These are phyloP conservation scores for Mycosphaerelloides madeirae DNA, from an alignment of 2,329 filamentous ascomycete genomes.

Conservation along the genomic window DNA sequence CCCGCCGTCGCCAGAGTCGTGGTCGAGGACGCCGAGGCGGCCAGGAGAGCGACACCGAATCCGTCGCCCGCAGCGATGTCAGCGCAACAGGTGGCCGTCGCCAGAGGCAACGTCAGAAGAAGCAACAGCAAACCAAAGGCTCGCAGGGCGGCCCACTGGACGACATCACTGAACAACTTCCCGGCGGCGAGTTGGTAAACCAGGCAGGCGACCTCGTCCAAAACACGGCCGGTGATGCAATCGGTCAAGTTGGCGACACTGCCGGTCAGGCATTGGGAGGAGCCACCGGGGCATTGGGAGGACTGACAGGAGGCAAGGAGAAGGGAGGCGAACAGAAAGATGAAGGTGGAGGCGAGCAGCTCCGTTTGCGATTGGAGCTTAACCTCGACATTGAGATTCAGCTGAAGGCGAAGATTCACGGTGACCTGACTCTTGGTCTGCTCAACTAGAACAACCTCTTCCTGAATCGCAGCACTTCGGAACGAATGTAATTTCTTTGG, in stretches of 20 bases:
- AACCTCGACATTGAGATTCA: constrained; percentile 61
- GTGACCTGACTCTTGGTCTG: constrained; percentile 56
- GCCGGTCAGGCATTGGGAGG: constrained; percentile 45
- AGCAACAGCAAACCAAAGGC: constrained; percentile 38
- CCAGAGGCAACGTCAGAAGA: constrained; percentile 51
- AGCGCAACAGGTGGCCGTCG: constrained; percentile 52
- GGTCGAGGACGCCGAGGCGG: constrained; percentile 44
- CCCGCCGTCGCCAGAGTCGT: constrained; percentile 47
- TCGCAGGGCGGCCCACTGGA: constrained; percentile 48
- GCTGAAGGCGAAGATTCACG: constrained; percentile 61
- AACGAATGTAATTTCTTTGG: too few relatives aligned
- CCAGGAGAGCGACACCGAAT: constrained; percentile 50
- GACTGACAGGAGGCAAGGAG: constrained; percentile 23
- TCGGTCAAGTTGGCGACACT: constrained; percentile 42
- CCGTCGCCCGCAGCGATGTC: constrained; percentile 50
- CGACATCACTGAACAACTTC: constrained; percentile 51
- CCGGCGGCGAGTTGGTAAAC: constrained; percentile 49
- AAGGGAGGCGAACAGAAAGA: constrained; percentile 35
- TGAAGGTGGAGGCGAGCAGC: constrained; percentile 44
- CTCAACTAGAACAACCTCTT: constrained; percentile 39
- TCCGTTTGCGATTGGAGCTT: constrained; percentile 55
- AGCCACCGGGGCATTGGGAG: constrained; percentile 39
- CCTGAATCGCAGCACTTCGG: too few relatives aligned
- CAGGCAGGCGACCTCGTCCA: constrained; percentile 54
- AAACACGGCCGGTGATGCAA: constrained; percentile 47